These are phyloP conservation scores for Dactylellina leptospora DNA, from an alignment of 2,329 filamentous ascomycete species.

Conservation along the genomic window DNA sequence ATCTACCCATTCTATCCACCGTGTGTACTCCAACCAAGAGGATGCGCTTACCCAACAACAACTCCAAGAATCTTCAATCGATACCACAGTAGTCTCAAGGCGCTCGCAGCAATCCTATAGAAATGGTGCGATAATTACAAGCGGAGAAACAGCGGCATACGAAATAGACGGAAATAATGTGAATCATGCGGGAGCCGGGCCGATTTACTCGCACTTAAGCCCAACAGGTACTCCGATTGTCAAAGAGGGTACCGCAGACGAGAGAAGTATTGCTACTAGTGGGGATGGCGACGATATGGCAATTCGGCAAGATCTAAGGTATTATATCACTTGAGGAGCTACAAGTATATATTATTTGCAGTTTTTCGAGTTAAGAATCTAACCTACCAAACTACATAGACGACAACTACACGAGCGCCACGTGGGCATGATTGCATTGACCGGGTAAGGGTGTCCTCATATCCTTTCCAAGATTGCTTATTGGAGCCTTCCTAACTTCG, in stretches of 20 bases:
- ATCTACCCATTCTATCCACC: slow-evolving; percentile 31
- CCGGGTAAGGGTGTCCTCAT: slow-evolving; percentile 55
- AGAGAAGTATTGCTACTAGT: slow-evolving; percentile 51
- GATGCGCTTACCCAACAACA: slow-evolving; percentile 31
- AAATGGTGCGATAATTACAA: slow-evolving; percentile 20
- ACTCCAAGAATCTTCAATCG: slow-evolving; percentile 25
- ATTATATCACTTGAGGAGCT: too few species aligned
- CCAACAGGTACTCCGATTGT: slow-evolving; percentile 6
- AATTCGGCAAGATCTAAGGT: slow-evolving; percentile 47
- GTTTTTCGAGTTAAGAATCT: too few species aligned
- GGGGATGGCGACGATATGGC: slow-evolving; percentile 49
- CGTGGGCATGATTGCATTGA: slow-evolving; percentile 61
- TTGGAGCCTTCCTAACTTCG: neutral
- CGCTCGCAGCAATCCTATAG: slow-evolving; percentile 38
- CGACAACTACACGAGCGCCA: slow-evolving; percentile 56
- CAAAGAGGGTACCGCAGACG: slow-evolving; percentile 35
- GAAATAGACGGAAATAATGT: slow-evolving; percentile 35
- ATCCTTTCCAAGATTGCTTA: neutral
- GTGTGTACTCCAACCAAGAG: slow-evolving; percentile 30
- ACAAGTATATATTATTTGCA: too few species aligned
- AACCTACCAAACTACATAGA: slow-evolving; percentile 6
- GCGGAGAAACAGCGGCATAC: slow-evolving; percentile 26
- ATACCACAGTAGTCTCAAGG: slow-evolving; percentile 41
- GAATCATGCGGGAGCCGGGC: neutral
- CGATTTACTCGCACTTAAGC: slow-evolving; percentile 14